Evolutionary conservation across 2,329 filamentous ascomycete genomes (phyloP).

Genomic region (Aspergillus nomiae): DNA sequence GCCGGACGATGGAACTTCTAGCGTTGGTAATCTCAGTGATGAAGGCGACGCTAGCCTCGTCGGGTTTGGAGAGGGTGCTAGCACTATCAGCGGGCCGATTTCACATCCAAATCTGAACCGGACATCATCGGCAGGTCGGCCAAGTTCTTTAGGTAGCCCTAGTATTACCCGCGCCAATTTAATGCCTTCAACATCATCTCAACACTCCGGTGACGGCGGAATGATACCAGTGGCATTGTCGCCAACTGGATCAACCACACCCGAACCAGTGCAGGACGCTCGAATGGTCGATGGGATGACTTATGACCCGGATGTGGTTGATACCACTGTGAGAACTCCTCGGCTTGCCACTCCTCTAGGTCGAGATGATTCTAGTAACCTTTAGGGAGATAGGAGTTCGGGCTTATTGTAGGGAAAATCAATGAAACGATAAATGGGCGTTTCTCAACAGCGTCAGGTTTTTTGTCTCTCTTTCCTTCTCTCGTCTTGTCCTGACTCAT

Average conservation of each 20-base stretch:
- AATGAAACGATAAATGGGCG: neutral
- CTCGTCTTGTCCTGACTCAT: neutral
- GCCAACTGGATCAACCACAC: constrained; percentile 41
- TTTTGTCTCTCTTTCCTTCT: constrained; percentile 6
- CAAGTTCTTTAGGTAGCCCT: constrained; percentile 46
- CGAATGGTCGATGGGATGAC: constrained; percentile 69
- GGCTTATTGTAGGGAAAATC: neutral
- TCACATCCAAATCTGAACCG: constrained; percentile 58
- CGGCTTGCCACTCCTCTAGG: constrained; percentile 47
- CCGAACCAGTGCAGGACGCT: constrained; percentile 54
- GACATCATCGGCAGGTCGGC: constrained; percentile 34
- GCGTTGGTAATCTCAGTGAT: constrained; percentile 79
- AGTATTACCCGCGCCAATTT: constrained; percentile 36
- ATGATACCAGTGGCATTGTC: constrained; percentile 41
- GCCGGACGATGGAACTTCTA: constrained; percentile 65
- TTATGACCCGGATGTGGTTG: constrained; percentile 63
- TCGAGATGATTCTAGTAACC: constrained; percentile 10
- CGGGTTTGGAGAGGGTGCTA: constrained; percentile 89
- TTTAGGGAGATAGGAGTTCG: neutral
- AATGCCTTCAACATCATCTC: constrained; percentile 26
- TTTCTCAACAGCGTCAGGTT: neutral
- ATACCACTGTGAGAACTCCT: constrained; percentile 65
- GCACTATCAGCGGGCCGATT: constrained; percentile 76
- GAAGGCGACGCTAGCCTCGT: constrained; percentile 82
- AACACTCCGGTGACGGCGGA: constrained; percentile 35